A percentile compares a stretch with the other conserved stretches of the same genome.
phyloP scores from a whole-genome alignment of 768 basidiomycete genomes.

The Boletus vermiculosoides region DNA sequence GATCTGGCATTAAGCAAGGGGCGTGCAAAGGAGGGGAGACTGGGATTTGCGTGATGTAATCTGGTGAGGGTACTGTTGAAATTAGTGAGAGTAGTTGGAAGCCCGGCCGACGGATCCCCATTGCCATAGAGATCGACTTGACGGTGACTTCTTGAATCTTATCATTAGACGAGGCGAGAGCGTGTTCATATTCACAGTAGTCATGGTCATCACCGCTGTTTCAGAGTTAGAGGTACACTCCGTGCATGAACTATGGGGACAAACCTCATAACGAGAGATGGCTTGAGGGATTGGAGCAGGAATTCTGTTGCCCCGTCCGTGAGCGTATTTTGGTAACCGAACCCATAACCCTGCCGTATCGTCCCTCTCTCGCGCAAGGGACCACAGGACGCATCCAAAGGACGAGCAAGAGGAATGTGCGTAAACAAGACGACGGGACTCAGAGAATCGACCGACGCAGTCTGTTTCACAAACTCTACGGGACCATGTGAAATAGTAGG shows the following conservation, averaged over 20 bases:
- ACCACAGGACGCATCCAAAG: slow-evolving; percentile 69
- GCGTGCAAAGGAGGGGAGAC: slow-evolving; percentile 44
- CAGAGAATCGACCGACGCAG: slow-evolving; percentile 25
- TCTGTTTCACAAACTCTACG: slow-evolving; percentile 51
- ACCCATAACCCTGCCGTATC: slow-evolving; percentile 70
- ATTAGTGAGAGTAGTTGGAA: slow-evolving; percentile 85
- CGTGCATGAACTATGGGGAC: slow-evolving; percentile 9
- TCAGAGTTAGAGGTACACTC: slow-evolving; percentile 7
- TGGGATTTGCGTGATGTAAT: slow-evolving; percentile 33
- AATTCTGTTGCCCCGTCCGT: slow-evolving; percentile 62
- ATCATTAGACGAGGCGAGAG: slow-evolving; percentile 22
- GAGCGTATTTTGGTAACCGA: slow-evolving; percentile 86
- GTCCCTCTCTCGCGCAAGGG: slow-evolving; percentile 71
- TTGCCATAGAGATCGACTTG: slow-evolving; percentile 87
- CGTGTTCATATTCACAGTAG: slow-evolving; percentile 78
- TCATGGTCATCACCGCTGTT: slow-evolving; percentile 92
- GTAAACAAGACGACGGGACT: slow-evolving; percentile 71
- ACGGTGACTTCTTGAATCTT: slow-evolving; percentile 74
- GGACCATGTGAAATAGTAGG: slow-evolving; percentile 46
- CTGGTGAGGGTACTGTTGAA: slow-evolving; percentile 34
- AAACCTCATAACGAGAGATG: slow-evolving; percentile 75
- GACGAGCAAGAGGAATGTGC: slow-evolving; percentile 86
- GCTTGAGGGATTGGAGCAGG: slow-evolving; percentile 61
- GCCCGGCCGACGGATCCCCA: slow-evolving; percentile 81
- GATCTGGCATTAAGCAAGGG: slow-evolving; percentile 82